Percentiles rank a stretch among this genome's conserved stretches.
Evolutionary conservation across 2,329 filamentous ascomycete genomes (phyloP).

Genomic region (Pseudovirgaria hyperparasitica): DNA sequence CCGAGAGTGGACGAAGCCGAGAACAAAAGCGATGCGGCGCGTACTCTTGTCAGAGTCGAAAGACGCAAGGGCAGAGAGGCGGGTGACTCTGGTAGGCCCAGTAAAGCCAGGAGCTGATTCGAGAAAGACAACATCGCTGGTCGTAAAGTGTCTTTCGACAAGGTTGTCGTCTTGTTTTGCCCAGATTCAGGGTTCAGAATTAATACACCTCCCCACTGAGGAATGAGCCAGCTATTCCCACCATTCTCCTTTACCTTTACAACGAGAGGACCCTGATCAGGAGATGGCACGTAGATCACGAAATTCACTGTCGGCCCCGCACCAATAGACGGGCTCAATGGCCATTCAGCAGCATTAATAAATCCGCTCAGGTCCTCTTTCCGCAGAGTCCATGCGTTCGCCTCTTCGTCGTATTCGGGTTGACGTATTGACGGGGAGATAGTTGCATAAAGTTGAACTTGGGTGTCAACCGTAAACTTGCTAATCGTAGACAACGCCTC

Average conservation of each 20-base stretch:
- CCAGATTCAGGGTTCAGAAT: constrained; percentile 46
- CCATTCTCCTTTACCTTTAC: constrained; percentile 47
- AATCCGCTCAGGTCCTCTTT: constrained; percentile 87
- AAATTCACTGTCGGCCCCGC: constrained; percentile 93
- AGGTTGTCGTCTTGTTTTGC: constrained; percentile 33
- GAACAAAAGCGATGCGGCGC: constrained; percentile 71
- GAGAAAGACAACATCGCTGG: constrained; percentile 82
- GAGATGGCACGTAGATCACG: constrained; percentile 74
- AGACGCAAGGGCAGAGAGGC: constrained; percentile 70
- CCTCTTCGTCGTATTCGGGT: constrained; percentile 40
- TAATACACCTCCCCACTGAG: constrained; percentile 80
- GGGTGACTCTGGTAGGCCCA: constrained; percentile 72
- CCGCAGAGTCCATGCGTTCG: constrained; percentile 54
- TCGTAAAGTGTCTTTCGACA: constrained; percentile 55
- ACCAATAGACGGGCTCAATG: constrained; percentile 84
- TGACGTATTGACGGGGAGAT: constrained; percentile 49
- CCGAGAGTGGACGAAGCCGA: constrained; percentile 88
- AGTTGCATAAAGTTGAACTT: constrained; percentile 82
- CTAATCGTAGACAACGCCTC: constrained; percentile 70
- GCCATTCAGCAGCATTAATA: constrained; percentile 97
- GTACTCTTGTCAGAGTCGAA: constrained; percentile 72
- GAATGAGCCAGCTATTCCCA: constrained; percentile 77
- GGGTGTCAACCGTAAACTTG: constrained; percentile 91
- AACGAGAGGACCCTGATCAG: constrained; percentile 46
- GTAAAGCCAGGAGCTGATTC: constrained; percentile 73